Evolutionary conservation across 148 eudicot species (phyloP), one percentile per base, ranked within the genome.

Genomic region (Fagopyrum tataricum): DNA sequence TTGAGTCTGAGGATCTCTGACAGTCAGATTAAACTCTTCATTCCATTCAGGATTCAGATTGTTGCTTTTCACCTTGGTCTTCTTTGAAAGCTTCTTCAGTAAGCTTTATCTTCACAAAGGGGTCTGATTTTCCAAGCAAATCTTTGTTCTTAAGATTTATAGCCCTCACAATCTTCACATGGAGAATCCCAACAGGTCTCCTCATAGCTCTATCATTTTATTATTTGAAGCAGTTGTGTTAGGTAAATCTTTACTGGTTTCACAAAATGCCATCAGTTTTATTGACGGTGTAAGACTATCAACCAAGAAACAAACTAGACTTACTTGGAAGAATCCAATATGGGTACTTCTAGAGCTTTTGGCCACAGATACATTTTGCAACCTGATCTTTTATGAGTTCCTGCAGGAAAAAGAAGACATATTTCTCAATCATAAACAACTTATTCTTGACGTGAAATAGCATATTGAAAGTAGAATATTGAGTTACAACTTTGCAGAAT

Each of bases 31-130:
- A 62, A 93, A 93, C 40, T 93, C 98, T 78, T 91, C 94, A 72
- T 93, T 93, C 98, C 98, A 93, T 77, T 91, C 98, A 37, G 98
- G 98, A 77, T 93, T 91, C 86, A 93, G 78, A 84, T 83, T 93
- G 72, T 82, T 87, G 56, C 82, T 84, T 74, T 89, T 93, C 53
- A 93, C 98, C 37, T 87, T 82, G 39, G 94, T 93, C 81, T 93
- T 93, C 80, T 91, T 93, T 0, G 98, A 86, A 73, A 86, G 88
- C 71, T 89, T 93, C 97, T 7, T 86, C 92, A 1, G 88, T 75
- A 58, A 93, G 88, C 73, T 87, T 89, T 66, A 93, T 61, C 76
- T 93, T 93, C 17, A 89, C 92, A 76, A 87, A 93, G 76, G 98
- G 98, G 70, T 93, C 98, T 2, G 98, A 79, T 72, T 84, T 88